phyloP scores from a whole-genome alignment of 495 filamentous ascomycete species.

The Saxophila tyrrhenica region DNA sequence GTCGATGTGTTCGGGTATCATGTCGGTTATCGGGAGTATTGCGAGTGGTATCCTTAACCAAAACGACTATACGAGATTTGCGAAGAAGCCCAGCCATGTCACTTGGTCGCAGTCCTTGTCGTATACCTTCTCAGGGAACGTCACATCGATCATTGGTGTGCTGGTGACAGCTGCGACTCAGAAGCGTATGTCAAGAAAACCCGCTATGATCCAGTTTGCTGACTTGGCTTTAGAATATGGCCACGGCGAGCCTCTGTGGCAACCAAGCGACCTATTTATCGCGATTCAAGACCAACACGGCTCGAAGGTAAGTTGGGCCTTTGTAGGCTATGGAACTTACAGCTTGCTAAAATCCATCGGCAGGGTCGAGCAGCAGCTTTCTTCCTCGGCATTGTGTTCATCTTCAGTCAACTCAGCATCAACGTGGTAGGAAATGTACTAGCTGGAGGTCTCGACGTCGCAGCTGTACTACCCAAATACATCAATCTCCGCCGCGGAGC shows the following conservation, averaged over 20 bases:
- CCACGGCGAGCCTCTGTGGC: background rate
- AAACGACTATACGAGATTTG: constrained; percentile 32
- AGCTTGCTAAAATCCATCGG: too few species aligned
- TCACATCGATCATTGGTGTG: background rate
- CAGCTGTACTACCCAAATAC: constrained; percentile 43
- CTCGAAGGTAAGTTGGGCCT: background rate
- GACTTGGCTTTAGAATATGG: background rate
- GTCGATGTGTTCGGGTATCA: constrained; percentile 31
- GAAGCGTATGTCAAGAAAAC: background rate
- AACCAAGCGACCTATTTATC: background rate
- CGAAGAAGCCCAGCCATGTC: constrained; percentile 1
- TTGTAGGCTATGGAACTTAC: too few species aligned
- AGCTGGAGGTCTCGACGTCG: constrained; percentile 51
- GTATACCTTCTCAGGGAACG: background rate
- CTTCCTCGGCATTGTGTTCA: constrained; percentile 35
- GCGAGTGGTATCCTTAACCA: constrained; percentile 35
- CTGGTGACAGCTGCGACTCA: background rate
- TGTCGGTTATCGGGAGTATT: constrained; percentile 24
- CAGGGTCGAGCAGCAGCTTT: constrained; percentile 18
- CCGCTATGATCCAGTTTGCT: too few species aligned
- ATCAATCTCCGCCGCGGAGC: constrained; percentile 54
- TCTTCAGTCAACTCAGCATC: constrained; percentile 22
- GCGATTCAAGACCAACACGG: background rate
- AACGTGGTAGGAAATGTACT: constrained; percentile 58
- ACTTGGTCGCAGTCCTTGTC: background rate